Evolutionary conservation across 768 basidiomycete species (phyloP).

Genomic region (Lactarius deliciosus): DNA sequence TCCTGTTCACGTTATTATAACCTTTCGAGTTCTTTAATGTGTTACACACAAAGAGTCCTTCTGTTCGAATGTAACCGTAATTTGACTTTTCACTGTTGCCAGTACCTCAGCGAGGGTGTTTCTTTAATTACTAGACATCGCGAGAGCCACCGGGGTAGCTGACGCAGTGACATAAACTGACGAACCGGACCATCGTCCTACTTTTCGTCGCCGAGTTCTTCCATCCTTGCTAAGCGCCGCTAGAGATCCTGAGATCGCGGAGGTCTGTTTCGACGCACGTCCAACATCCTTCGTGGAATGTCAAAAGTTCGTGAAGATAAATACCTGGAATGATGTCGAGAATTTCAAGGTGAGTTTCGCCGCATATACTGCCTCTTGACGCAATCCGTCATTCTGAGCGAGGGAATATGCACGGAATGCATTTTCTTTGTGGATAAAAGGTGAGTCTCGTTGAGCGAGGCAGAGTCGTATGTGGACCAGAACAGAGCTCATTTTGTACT

Average conservation of each 20-base stretch:
- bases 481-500: slow-evolving; percentile 3
- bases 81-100: no score
- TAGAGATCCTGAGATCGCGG: background rate
- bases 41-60: no score
- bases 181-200: no score
- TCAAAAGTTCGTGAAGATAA: slow-evolving; percentile 12
- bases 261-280: background rate
- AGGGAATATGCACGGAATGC: slow-evolving; percentile 3
- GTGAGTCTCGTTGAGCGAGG: background rate
- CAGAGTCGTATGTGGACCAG: slow-evolving; percentile 6
- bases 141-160: background rate
- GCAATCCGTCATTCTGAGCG: slow-evolving; percentile 5
- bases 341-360: background rate
- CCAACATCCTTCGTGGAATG: slow-evolving; percentile 18
- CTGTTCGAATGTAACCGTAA: no score
- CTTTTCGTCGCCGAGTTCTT: no score
- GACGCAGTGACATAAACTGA: no score
- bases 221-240: background rate
- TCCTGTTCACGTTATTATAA: no score
- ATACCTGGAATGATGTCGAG: background rate
- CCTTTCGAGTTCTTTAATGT: no score
- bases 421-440: background rate
- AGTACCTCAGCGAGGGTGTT: no score
- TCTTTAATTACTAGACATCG: background rate
- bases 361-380: slow-evolving; percentile 5